Evolutionary conservation across 306 rosid genomes (phyloP).

Genomic region (Acacia acuminata): DNA sequence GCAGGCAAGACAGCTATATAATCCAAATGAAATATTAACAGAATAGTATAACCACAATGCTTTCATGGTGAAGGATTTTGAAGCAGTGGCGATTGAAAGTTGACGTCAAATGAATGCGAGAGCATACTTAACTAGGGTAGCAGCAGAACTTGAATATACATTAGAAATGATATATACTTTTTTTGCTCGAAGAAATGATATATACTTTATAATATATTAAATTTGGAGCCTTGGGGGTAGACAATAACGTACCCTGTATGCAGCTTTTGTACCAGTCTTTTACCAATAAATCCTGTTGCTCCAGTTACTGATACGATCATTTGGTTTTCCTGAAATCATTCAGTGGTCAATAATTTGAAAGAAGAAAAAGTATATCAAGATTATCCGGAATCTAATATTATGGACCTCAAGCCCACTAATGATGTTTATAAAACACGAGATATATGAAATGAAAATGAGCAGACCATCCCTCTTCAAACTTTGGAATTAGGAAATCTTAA

Average conservation of each 20-base stretch:
- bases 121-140: background rate
- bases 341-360: slow-evolving; percentile 41
- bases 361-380: slow-evolving; percentile 22
- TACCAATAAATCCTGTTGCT: slow-evolving; percentile 96
- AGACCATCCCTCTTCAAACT: slow-evolving; percentile 2
- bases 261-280: slow-evolving; percentile 86
- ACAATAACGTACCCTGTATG: slow-evolving; percentile 75
- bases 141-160: background rate
- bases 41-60: slow-evolving; percentile 3
- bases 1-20: slow-evolving; percentile 7
- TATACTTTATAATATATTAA: slow-evolving; percentile 1
- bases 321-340: slow-evolving; percentile 56
- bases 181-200: too few relatives aligned
- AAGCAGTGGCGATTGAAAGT: background rate
- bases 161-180: background rate
- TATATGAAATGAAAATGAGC: slow-evolving; percentile 3
- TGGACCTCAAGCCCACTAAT: background rate
- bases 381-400: background rate
- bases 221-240: slow-evolving; percentile 25
- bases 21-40: slow-evolving; percentile 6
- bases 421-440: background rate
- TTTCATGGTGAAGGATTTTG: slow-evolving; percentile 9
- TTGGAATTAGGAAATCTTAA: slow-evolving; percentile 17
- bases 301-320: slow-evolving; percentile 87
- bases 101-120: slow-evolving; percentile 8